Base-by-base conservation (phyloP, 2,329 filamentous ascomycete genomes). In the Pestalotiopsis sp. region DNA sequence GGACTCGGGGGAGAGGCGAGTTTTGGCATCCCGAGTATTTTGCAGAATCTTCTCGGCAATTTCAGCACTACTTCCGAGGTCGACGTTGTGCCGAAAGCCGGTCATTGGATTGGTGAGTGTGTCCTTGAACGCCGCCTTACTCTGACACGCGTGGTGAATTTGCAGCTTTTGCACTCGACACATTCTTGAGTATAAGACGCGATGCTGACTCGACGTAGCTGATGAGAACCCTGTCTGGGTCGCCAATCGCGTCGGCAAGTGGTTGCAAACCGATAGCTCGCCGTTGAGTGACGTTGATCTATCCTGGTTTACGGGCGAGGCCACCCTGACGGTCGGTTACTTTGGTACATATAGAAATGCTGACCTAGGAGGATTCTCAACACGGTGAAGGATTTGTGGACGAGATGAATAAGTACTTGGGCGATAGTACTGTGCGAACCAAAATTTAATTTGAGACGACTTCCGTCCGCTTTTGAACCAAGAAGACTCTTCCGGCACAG, bases 91-190 rank as follows among this genome's bases (percentile, higher is more conserved):
- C 79, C 78, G 0, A 79, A 82, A 39, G 78, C 79, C 9, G 80
- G 80, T 2, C 80, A 81, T 73, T 81, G 79, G 79, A 77, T 81
- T 68, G 78, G 75, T 75, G 23, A 72, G 75, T 76, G 27, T 31
- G 27, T 7, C 27, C 6, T 31, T 7, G 1, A 7, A 31, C 5
- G 27, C 5, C 27, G 27, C 6, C 27, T 7, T 31, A 6, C 27
- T 31, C 27, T 31, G 27, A 1, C 27, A 31, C 27, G 6, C 27
- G 27, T 7, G 2, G 27, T 31, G 27, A 31, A 2, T 9, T 6
- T 31, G 6, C 27, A 31, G 6, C 27, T 7, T 31, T 7, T 25
- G 12, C 61, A 49, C 39, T 27, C 13, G 11, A 17, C 31, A 58
- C 52, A 56, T 13, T 62, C 17, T 36, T 39, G 0, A 14, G 5